Evolutionary conservation across 2,329 filamentous ascomycete species (phyloP), one percentile per base, ranked within the genome.

Genomic region (Aspergillus phoenicis): DNA sequence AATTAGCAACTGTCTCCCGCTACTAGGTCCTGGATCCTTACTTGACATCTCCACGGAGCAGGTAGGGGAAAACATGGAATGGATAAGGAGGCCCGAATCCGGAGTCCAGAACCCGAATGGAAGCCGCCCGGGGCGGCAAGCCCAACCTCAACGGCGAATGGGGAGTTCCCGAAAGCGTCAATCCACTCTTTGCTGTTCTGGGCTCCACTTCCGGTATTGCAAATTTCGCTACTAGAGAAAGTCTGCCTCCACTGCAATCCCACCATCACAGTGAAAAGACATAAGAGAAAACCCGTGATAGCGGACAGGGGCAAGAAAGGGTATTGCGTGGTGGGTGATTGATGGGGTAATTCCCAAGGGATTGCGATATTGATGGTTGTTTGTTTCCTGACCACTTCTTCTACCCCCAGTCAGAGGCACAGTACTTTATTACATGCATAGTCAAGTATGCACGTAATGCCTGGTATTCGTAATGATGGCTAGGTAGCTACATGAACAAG

Each of bases 101-200:
- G 39, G 24, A 62, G 57, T 26, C 57, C 45, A 62, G 56, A 59
- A 55, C 57, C 15, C 26, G 45, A 51, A 38, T 56, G 26, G 45
- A 56, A 59, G 60, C 24, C 26, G 33, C 10, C 10, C 33, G 33
- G 24, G 38, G 15, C 28, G 24, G 41, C 43, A 43, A 43, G 55
- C 39, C 48, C 47, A 45, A 49, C 30, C 43, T 52, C 36, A 55
- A 58, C 52, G 60, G 52, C 57, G 60, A 56, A 48, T 52, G 45
- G 53, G 39, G 41, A 47, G 53, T 47, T 47, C 41, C 53, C 39
- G 41, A 56, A 51, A 17, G n/a, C 22, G 28, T 15, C 33, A 10
- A 10, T 30, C 43, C 51, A 55, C 36, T 33, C 15, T 28, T 10
- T 17, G n/a, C 17, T 7, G 30, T 36, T 36, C 33, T 36, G 5